Conservation (phyloP, 208 protist genomes). For the Crithidia thermophila region DNA sequence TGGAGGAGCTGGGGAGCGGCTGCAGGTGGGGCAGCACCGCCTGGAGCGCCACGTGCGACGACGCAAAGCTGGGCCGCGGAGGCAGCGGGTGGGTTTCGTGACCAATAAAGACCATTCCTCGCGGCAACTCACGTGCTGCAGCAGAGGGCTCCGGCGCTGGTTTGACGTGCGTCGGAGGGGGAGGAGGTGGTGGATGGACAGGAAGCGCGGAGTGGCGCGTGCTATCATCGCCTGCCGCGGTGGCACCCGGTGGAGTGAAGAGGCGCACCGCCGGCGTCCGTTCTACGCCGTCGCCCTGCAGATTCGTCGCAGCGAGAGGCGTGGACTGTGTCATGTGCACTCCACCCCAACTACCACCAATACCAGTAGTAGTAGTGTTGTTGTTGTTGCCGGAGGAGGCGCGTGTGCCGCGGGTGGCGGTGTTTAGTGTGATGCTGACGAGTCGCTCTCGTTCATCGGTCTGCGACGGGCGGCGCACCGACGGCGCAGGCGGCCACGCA, state of each 20-base stretch:
- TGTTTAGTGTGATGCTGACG: constrained; percentile 29
- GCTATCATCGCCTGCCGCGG: not conserved
- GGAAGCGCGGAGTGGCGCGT: not conserved
- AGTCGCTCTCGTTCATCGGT: constrained; percentile 20
- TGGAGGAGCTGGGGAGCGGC: constrained; percentile 15
- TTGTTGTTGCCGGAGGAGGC: no score
- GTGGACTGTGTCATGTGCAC: constrained; percentile 4
- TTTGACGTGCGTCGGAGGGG: not conserved
- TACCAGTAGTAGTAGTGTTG: no score
- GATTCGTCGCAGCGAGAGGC: not conserved
- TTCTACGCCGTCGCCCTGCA: not conserved
- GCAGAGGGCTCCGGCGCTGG: not conserved
- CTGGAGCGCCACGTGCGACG: not conserved
- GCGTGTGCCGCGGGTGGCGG: constrained; percentile 12
- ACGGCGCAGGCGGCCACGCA: constrained; percentile 10
- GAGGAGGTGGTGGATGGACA: not conserved
- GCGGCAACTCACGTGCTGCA: not conserved
- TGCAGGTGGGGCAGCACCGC: not conserved
- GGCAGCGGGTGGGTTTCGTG: constrained; percentile 18
- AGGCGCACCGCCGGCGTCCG: not conserved
- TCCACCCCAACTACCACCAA: no score
- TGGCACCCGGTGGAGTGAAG: constrained; percentile 3
- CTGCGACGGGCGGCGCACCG: constrained; percentile 15
- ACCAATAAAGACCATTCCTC: constrained; percentile 27
- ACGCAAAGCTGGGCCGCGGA: constrained; percentile 17